Evolutionary conservation across 2,329 filamentous ascomycete species (phyloP), one percentile per base, ranked within the genome.

Genomic region (Fusarium piperis): DNA sequence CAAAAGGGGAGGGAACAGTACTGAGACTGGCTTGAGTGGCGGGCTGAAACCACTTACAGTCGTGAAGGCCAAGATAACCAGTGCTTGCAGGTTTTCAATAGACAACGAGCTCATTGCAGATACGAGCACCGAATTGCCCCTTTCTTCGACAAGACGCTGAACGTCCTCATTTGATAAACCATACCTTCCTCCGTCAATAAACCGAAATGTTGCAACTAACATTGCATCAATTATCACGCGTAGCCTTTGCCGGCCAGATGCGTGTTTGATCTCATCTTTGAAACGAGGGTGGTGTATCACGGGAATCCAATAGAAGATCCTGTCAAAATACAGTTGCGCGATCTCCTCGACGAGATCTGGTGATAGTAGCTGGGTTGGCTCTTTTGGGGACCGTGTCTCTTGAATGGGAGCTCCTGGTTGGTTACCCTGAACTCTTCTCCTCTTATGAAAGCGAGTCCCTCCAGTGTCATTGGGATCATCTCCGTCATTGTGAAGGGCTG

Each of bases 241-340:
- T 11, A 41, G n/a, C 4, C 30, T 59, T 28, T 16, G 7, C 26
- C 28, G 33, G 13, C 57, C 18, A 28, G 39, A 7, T n/a, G 13
- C 30, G 2, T 59, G 39, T 16, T 38, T 46, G 30, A 59, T 18
- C 18, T 59, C 28, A 12, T 59, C 57, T 15, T 15, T 33, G 26
- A 59, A 59, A n/a, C 41, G 39, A 28, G 57, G 39, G 35, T 48
- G 30, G 20, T 59, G 57, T 26, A 59, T 38, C 18, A 59, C 33
- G 10, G 57, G 57, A 12, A 59, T 59, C 57, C 57, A 59, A 41
- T 59, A 59, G 23, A 38, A 59, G 13, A 59, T 20, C 20, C 57
- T 46, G 30, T 18, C 44, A 51, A 59, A 59, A 23, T 59, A 59
- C n/a, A 30, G 32, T 6, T 59, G 30, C 2, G 51, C 44, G 7